Conservation (phyloP, 2,329 filamentous ascomycete genomes). For the Aureobasidium sp. region DNA sequence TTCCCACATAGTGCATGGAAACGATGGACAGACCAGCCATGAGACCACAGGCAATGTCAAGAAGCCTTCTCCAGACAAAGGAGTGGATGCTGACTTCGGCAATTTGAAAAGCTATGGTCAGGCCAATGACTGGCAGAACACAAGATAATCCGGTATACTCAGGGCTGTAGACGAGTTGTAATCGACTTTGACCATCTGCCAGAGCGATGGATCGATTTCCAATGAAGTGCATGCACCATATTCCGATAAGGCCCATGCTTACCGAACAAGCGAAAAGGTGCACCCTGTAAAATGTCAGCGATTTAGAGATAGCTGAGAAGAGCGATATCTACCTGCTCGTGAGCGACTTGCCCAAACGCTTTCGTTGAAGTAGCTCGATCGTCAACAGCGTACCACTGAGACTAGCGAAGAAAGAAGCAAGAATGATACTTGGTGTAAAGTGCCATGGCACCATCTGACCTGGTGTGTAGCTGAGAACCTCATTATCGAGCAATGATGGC, state of each 20-base stretch:
- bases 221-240: constrained; percentile 65
- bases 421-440: constrained; percentile 54
- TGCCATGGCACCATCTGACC: constrained; percentile 34
- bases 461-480: constrained; percentile 23
- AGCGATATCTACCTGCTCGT: constrained; percentile 58
- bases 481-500: neutral
- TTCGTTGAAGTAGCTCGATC: constrained; percentile 71
- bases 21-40: constrained; percentile 70
- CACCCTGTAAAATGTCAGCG: constrained; percentile 17
- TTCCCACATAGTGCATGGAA: constrained; percentile 85
- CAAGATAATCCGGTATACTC: constrained; percentile 70
- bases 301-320: neutral
- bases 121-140: constrained; percentile 69
- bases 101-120: constrained; percentile 64
- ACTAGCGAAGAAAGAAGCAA: constrained; percentile 63
- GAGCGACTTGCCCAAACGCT: constrained; percentile 60
- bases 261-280: constrained; percentile 37
- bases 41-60: constrained; percentile 52
- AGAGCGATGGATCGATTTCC: constrained; percentile 74
- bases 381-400: constrained; percentile 71
- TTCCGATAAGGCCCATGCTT: constrained; percentile 43
- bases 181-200: constrained; percentile 50
- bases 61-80: constrained; percentile 25
- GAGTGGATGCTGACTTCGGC: constrained; percentile 43
- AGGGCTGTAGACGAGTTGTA: constrained; percentile 68